A percentile compares a stretch with the other conserved stretches of the same genome.
Evolutionary conservation across 345 rosid species (phyloP).

Genomic region (Lenwebbia sp.): DNA sequence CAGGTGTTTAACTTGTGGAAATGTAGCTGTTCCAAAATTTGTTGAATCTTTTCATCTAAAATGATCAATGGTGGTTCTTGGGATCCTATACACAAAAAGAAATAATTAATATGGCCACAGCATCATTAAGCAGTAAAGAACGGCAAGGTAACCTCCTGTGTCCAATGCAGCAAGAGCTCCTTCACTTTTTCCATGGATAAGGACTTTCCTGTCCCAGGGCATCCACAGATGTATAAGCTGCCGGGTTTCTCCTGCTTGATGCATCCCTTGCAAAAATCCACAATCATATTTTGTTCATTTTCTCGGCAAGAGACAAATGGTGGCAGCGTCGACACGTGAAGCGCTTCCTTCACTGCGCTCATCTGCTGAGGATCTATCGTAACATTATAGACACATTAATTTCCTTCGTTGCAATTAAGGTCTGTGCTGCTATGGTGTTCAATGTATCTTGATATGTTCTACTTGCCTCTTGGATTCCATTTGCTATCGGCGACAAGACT

Average conservation of each 20-base stretch:
- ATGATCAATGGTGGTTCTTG: background rate
- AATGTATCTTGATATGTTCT: background rate
- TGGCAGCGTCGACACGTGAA: slow-evolving; percentile 74
- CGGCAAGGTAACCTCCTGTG: slow-evolving; percentile 31
- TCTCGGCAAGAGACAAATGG: slow-evolving; percentile 59
- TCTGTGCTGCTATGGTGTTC: background rate
- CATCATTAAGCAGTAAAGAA: background rate
- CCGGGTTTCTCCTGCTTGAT: slow-evolving; percentile 55
- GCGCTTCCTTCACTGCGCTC: slow-evolving; percentile 56
- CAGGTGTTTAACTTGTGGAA: background rate
- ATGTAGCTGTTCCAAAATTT: background rate
- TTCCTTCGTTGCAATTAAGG: background rate
- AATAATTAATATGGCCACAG: background rate
- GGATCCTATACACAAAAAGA: background rate
- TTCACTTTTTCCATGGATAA: slow-evolving; percentile 68
- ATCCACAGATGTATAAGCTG: slow-evolving; percentile 73
- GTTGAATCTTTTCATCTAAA: background rate
- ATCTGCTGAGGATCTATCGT: slow-evolving; percentile 47
- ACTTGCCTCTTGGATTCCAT: slow-evolving; percentile 66
- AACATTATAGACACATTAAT: background rate
- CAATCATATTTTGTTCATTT: slow-evolving; percentile 49
- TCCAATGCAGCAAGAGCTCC: slow-evolving; percentile 46
- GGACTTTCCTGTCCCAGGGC: slow-evolving; percentile 89
- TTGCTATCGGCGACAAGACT: slow-evolving; percentile 12
- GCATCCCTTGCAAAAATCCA: slow-evolving; percentile 58